These are phyloP conservation scores for Collybiopsis luxurians DNA, from an alignment of 768 basidiomycete species.

Conservation along the genomic window DNA sequence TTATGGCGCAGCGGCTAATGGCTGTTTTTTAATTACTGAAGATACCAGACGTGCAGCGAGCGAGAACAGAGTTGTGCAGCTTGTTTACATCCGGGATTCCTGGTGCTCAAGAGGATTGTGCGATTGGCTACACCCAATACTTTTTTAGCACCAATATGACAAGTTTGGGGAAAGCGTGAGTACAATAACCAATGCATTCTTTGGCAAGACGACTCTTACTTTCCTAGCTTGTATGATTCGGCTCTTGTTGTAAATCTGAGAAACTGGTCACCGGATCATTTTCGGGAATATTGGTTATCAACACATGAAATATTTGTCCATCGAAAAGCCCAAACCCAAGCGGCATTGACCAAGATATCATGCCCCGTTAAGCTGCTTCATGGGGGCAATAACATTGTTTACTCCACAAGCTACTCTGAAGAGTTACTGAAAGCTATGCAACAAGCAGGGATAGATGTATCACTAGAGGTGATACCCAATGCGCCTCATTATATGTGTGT, in stretches of 20 bases:
- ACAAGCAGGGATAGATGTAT: background rate
- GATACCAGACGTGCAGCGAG: background rate
- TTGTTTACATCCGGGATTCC: background rate
- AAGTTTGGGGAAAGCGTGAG: background rate
- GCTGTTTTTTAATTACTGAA: background rate
- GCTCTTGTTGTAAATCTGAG: background rate
- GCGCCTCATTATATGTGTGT: too few species aligned
- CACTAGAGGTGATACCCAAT: background rate
- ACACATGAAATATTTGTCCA: background rate
- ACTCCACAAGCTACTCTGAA: background rate
- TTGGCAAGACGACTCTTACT: background rate
- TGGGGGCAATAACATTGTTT: background rate
- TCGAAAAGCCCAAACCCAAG: background rate
- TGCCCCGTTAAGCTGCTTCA: background rate
- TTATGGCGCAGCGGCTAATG: background rate
- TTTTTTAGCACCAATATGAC: background rate
- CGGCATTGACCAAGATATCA: too few species aligned
- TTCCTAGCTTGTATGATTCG: background rate
- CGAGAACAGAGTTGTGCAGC: background rate
- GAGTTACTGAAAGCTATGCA: background rate
- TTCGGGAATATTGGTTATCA: background rate
- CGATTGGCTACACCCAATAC: background rate
- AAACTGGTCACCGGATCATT: background rate
- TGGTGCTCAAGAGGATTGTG: background rate
- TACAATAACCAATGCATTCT: background rate